A percentile compares a stretch with the other conserved stretches of the same genome.
Evolutionary conservation across 2,329 filamentous ascomycete species (phyloP).

Genomic region (Chaetomiaceae sp.): DNA sequence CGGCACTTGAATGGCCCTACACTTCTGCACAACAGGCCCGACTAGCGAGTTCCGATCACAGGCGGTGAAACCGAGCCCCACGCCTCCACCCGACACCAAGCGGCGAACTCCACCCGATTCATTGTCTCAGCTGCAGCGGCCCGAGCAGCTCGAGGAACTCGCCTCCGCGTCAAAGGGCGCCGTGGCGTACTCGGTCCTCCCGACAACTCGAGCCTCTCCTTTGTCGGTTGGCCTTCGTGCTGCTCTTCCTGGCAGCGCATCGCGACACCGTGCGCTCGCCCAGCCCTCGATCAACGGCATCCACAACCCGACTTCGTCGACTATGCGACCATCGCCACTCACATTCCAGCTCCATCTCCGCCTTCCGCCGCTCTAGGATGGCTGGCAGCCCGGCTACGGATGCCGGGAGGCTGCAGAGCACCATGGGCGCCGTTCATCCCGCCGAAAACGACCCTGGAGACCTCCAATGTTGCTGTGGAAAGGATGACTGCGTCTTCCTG

Average conservation of each 20-base stretch:
- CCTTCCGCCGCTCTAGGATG: constrained; percentile 20
- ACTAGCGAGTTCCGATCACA: neutral
- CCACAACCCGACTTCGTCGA: constrained; percentile 2
- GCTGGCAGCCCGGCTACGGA: constrained; percentile 3
- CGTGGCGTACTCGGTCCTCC: neutral
- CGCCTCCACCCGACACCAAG: neutral
- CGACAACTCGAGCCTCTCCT: neutral
- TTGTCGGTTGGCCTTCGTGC: neutral
- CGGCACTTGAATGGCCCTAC: neutral
- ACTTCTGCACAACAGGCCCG: neutral
- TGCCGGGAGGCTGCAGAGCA: neutral
- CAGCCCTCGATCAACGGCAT: neutral
- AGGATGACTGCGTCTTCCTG: constrained; percentile 71
- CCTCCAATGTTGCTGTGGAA: constrained; percentile 79
- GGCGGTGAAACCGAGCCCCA: constrained; percentile 3
- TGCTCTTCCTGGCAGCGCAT: neutral
- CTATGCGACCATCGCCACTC: constrained; percentile 13
- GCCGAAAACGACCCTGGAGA: constrained; percentile 11
- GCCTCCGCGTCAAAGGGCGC: neutral
- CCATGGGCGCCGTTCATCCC: constrained; percentile 13
- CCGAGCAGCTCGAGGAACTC: neutral
- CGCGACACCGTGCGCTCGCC: neutral
- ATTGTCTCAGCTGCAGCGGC: neutral
- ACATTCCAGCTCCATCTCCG: neutral
- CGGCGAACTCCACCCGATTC: neutral